Percentiles rank a stretch among this genome's conserved stretches.
Conservation (phyloP, 805 yeast species). For the Cyberlindnera amylophila region DNA sequence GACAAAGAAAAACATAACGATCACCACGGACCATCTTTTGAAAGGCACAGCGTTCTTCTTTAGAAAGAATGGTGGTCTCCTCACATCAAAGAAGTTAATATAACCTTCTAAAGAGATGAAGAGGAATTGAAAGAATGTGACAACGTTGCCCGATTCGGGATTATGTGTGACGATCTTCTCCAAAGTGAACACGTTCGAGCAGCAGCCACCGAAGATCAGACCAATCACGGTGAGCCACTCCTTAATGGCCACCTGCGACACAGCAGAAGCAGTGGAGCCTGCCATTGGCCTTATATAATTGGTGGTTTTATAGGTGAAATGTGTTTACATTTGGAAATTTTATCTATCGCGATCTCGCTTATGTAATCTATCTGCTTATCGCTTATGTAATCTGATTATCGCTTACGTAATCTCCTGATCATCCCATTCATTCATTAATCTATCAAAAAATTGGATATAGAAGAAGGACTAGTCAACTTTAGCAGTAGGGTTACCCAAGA, state of each 20-base stretch:
- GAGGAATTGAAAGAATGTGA: constrained; percentile 58
- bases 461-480: constrained; percentile 15
- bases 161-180: constrained; percentile 45
- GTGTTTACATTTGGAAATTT: no score
- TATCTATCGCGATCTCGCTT: no score
- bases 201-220: constrained; percentile 68
- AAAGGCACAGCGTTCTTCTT: constrained; percentile 38
- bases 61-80: constrained; percentile 30
- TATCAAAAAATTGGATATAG: not conserved
- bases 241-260: constrained; percentile 19
- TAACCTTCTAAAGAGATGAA: constrained; percentile 46
- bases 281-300: no score
- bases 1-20: constrained; percentile 46
- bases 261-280: constrained; percentile 3
- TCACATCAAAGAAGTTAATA: constrained; percentile 32
- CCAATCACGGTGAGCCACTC: constrained; percentile 24
- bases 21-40: constrained; percentile 41
- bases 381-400: no score
- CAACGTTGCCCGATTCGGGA: constrained; percentile 42
- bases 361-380: not conserved
- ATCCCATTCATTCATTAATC: not conserved
- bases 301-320: no score
- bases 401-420: no score
- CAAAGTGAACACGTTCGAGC: constrained; percentile 61
- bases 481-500: constrained; percentile 14